A percentile compares a stretch with the other conserved stretches of the same genome.
These are phyloP conservation scores for Rhododendron williamsianum DNA, from an alignment of 148 eudicot species.

Conservation along the genomic window DNA sequence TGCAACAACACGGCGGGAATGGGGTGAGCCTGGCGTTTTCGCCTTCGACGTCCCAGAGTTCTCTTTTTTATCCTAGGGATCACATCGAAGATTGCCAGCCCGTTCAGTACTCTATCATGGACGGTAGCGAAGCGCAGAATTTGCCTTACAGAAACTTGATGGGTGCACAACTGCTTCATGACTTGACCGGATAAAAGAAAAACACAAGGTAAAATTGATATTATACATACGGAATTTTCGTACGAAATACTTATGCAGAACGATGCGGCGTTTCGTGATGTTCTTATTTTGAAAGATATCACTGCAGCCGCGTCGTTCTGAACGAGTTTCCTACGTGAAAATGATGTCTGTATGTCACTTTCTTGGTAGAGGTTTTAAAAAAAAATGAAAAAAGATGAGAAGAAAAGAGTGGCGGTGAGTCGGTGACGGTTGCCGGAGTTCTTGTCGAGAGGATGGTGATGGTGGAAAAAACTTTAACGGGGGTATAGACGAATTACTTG, in stretches of 20 bases:
- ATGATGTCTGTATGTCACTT: background rate
- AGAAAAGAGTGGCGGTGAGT: background rate
- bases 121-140: constrained; percentile 52
- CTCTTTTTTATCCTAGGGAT: constrained; percentile 63
- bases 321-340: background rate
- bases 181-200: constrained; percentile 45
- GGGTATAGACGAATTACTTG: constrained; percentile 12
- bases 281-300: background rate
- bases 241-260: background rate
- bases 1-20: constrained; percentile 73
- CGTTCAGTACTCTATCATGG: constrained; percentile 64
- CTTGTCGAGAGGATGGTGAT: background rate
- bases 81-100: constrained; percentile 27
- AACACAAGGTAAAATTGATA: background rate
- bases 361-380: background rate
- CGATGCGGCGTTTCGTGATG: background rate
- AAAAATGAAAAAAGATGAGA: too few species aligned
- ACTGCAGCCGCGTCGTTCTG: background rate
- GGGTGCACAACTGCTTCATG: constrained; percentile 91
- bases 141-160: constrained; percentile 85
- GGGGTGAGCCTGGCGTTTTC: constrained; percentile 68
- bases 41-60: constrained; percentile 28
- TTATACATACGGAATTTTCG: background rate
- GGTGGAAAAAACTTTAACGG: constrained; percentile 1
- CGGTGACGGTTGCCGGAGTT: constrained; percentile 7